Evolutionary conservation across 2,329 filamentous ascomycete genomes (phyloP), one percentile per base, ranked within the genome.

Genomic region (Aspergillus phoenicis): DNA sequence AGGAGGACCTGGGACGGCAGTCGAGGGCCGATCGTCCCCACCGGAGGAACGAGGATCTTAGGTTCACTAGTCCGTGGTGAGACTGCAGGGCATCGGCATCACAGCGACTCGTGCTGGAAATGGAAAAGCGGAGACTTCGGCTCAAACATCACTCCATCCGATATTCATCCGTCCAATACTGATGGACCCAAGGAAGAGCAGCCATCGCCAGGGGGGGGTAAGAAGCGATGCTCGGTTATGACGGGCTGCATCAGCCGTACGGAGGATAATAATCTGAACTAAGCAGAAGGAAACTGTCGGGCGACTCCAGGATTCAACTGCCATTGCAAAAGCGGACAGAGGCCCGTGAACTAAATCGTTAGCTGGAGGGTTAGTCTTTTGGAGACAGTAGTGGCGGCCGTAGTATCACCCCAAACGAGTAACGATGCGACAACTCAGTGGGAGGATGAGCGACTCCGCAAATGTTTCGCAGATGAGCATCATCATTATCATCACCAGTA

Each of bases 1-100:
- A 66, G 57, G 59, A 59, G 51, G 61, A 58, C 58, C 55, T 61
- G 60, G 64, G 64, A 62, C 65, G 64, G 67, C 64, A 68, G 47
- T 64, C 60, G 64, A 68, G 57, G 63, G 68, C 63, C 63, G 66
- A 70, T 70, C 68, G 60, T 62, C 68, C 61, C 68, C 68, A 69
- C 68, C 57, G 49, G 36, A 64, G 61, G 64, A 65, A 66, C 66
- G 60, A 66, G 63, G 64, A 62, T 67, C 65, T 64, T 66, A 58
- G 61, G 53, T 61, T 65, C 60, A 60, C 53, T 63, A 60, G 53
- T 53, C 43, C 52, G 52, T 52, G 52, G 57, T 57, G 57, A 48
- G 59, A 28, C 43, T 51, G 57, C 60, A 58, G 54, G 60, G 61
- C 61, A 60, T 58, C 58, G 55, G 53, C 57, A 59, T 61, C 58